phyloP scores from a whole-genome alignment of 805 yeast species.

The Cephaloascus albidus region DNA sequence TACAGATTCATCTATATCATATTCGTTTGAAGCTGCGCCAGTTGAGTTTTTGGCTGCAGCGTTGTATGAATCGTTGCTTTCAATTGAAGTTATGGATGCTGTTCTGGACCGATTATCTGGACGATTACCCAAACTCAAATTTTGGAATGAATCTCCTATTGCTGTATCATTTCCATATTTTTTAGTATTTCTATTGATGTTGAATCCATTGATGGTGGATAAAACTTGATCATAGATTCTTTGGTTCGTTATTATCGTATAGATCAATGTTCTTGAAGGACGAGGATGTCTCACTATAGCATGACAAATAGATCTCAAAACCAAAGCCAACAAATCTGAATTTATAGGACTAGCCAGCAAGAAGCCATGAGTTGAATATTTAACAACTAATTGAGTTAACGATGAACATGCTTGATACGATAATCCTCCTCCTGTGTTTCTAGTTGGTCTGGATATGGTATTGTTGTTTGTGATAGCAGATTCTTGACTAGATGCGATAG shows the following conservation, averaged over 20 bases:
- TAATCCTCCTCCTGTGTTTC: slow-evolving; percentile 29
- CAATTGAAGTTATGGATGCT: not conserved
- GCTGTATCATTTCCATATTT: no score
- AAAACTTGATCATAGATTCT: slow-evolving; percentile 24
- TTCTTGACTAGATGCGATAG: slow-evolving; percentile 14
- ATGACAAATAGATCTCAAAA: slow-evolving; percentile 48
- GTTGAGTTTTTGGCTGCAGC: not conserved
- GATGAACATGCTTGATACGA: slow-evolving; percentile 41
- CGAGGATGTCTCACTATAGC: slow-evolving; percentile 39
- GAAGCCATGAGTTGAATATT: slow-evolving; percentile 24
- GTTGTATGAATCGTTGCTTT: not conserved
- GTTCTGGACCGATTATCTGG: no score
- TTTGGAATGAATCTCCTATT: not conserved
- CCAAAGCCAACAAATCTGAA: slow-evolving; percentile 47
- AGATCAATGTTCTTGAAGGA: slow-evolving; percentile 46
- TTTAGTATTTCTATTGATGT: not conserved
- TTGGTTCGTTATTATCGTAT: slow-evolving; percentile 34
- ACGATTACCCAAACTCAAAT: not conserved
- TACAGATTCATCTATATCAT: slow-evolving; percentile 27
- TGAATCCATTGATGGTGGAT: slow-evolving; percentile 19
- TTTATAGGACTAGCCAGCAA: slow-evolving; percentile 31
- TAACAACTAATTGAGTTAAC: slow-evolving; percentile 32
- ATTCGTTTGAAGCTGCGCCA: slow-evolving; percentile 3
- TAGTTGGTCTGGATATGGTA: slow-evolving; percentile 15
- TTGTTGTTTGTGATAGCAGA: slow-evolving; percentile 4